Base-by-base conservation (phyloP, 345 rosid species). In the Excoecaria agallocha region DNA sequence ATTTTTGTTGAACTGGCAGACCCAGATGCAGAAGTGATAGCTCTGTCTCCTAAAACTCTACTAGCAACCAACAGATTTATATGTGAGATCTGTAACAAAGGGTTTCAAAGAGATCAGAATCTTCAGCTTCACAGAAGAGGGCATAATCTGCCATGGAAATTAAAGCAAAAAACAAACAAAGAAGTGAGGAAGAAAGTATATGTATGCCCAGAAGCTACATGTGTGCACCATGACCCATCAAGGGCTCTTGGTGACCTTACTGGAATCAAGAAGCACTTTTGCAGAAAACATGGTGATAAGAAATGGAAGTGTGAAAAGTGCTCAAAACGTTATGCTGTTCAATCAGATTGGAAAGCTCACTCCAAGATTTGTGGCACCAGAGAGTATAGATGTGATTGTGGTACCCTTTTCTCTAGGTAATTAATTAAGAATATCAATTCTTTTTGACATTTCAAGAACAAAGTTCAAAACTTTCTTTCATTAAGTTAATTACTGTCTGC, bases 221-320 rank as follows among this genome's bases (percentile, higher is more conserved):
- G 92, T 45, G 86, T 81, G 35, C 90, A 88, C 77, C 88, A 88
- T 67, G 83, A 88, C 69, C 88, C 88, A 12, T 83, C 82, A 37
- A 85, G 92, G 70, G 90, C 92, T 46, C 90, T 88, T 5, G 91
- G 91, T 2, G 91, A 88, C 77, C 88, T 88, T 58, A 88, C 92
- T 1, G 92, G 92, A 12, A 83, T 88, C 80, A 88, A 88, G 83
- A 88, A 88, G 73, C 91, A 88, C 77, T 88, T 81, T 59, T 72
- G 51, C 80, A 82, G 91, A 77, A 88, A 88, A 71, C 91, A 88
- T 15, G 86, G 91, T 0, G 91, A 88, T 84, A 88, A 86, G 87
- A 86, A 86, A 70, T 88, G 91, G 91, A 88, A 86, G 74, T 88
- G 91, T 67, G 86, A 81, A n/a, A 84, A 83, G 76, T 88, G 91